phyloP scores from a whole-genome alignment of 129 eudicot genomes.

The Chrysanthemum seticuspe region DNA sequence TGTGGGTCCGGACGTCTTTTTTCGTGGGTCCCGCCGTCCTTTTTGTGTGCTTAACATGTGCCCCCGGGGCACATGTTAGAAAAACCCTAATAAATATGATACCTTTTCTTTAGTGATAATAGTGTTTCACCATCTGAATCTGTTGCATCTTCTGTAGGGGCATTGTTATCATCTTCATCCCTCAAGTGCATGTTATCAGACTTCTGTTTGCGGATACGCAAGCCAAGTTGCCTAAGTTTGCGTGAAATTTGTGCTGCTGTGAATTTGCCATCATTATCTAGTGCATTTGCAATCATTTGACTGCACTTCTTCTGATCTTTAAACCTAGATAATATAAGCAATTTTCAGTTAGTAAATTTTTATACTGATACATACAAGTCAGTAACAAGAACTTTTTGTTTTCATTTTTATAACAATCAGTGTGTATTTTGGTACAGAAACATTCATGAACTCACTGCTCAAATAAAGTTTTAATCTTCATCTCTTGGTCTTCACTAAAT shows the following conservation, averaged over 20 bases:
- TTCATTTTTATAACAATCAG: not conserved
- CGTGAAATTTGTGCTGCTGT: conserved; percentile 76
- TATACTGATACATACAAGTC: not conserved
- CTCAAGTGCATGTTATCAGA: conserved; percentile 41
- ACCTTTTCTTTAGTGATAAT: conserved; percentile 70
- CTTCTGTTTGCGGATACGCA: conserved; percentile 47
- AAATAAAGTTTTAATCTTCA: conserved; percentile 65
- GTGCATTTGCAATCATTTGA: conserved; percentile 85
- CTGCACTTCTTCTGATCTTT: conserved; percentile 84
- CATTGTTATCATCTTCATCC: conserved; percentile 43
- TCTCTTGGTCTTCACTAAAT: conserved; percentile 71
- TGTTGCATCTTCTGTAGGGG: conserved; percentile 32
- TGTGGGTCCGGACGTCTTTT: no score
- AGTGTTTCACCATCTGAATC: conserved; percentile 61
- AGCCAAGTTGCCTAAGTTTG: conserved; percentile 91
- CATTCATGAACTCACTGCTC: conserved; percentile 70
- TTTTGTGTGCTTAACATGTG: no score
- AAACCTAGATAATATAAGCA: conserved; percentile 47
- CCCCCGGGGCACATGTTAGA: no score
- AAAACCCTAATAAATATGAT: conserved; percentile 1
- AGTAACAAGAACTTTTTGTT: conserved; percentile 1
- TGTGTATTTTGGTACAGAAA: conserved; percentile 15
- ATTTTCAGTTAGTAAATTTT: conserved; percentile 4
- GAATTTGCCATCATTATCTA: conserved; percentile 59
- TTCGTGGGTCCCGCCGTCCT: no score